Base-by-base conservation (phyloP, 176 grass and related monocot species). In the Aegilops sharonensis region DNA sequence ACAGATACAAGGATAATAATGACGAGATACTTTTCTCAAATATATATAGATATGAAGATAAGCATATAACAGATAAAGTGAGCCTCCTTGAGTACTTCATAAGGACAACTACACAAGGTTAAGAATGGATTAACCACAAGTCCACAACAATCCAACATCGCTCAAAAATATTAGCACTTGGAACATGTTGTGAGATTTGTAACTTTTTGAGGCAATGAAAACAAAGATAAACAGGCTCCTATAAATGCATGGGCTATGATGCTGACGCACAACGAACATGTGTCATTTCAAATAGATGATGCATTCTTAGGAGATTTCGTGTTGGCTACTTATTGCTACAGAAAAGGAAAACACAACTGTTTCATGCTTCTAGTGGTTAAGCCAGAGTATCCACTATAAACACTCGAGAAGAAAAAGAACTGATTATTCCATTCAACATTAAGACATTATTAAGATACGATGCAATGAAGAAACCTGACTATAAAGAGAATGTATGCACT, bases 251-350 rank as follows among this genome's bases (percentile, higher is more conserved):
- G 50, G 6, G 42, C 42, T n/a, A 66, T 64, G 60, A 36, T 12
- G 4, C 11, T 56, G 50, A 82, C 11, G 11, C 9, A 8, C 32
- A 82, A 40, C 29, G 17, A 75, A 27, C 57, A 74, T n/a, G 43
- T 75, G 15, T 36, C 56, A 85, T 85, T 66, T 85, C 72, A 65
- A 36, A 85, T 21, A 35, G 29, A 75, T 65, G 40, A 48, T 52
- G 71, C 59, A 17, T 84, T 65, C 39, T 12, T 76, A 84, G 37
- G 18, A n/a, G 0, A 32, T 64, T 11, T 34, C 18, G n/a, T 18
- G 52, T 30, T 11, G 14, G 23, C 37, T 80, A 47, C 61, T 45
- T 64, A 79, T 15, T 31, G 15, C 29, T 68, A 54, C 50, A 54
- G 15, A 13, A 54, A 54, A 54, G 54, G 6, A 57, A 57, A 57